These are phyloP conservation scores for Microdochium trichocladiopsis DNA, from an alignment of 2,329 filamentous ascomycete species.

Conservation along the genomic window DNA sequence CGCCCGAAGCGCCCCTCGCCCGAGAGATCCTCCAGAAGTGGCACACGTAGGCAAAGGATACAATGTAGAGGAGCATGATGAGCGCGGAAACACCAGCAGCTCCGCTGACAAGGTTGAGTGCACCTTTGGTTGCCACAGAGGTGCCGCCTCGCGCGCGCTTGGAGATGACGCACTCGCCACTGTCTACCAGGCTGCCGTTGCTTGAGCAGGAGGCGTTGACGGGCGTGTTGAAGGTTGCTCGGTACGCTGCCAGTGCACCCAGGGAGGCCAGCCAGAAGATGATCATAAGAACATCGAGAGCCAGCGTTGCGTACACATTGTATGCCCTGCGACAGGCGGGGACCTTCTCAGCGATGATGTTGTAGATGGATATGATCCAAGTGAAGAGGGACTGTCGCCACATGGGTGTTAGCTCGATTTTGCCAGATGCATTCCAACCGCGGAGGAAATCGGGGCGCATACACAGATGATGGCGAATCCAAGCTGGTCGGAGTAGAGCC, in stretches of 20 bases:
- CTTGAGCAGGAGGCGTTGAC: constrained; percentile 22
- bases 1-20: not conserved
- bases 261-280: constrained; percentile 40
- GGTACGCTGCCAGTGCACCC: constrained; percentile 29
- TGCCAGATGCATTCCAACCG: not conserved
- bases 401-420: not conserved
- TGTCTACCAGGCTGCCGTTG: constrained; percentile 31
- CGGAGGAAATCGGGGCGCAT: constrained; percentile 10
- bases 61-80: constrained; percentile 20
- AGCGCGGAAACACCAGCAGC: constrained; percentile 37
- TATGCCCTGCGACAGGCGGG: constrained; percentile 25
- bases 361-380: constrained; percentile 35
- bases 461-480: constrained; percentile 34
- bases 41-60: constrained; percentile 21
- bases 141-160: constrained; percentile 10
- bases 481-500: constrained; percentile 27
- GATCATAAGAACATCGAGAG: constrained; percentile 33
- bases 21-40: constrained; percentile 8
- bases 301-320: constrained; percentile 35
- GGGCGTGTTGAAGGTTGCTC: constrained; percentile 24
- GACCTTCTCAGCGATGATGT: constrained; percentile 31
- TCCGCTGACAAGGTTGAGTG: constrained; percentile 26
- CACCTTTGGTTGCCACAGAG: constrained; percentile 26
- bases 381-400: constrained; percentile 32
- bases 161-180: constrained; percentile 24